Evolutionary conservation across 345 rosid species (phyloP).

Genomic region (Populus simonii): DNA sequence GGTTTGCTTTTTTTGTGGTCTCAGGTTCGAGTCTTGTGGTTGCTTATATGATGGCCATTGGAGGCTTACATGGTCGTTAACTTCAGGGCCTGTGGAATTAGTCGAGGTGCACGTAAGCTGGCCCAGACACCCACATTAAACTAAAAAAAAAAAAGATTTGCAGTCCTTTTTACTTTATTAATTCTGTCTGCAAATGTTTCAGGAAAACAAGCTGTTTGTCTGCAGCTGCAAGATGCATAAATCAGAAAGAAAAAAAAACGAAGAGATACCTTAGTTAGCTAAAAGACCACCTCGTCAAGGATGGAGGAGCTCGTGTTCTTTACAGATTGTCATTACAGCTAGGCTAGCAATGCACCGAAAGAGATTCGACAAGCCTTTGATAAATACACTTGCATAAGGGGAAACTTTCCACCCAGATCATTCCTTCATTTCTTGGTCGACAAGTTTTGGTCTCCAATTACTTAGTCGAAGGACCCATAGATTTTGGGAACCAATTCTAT

Average conservation of each 20-base stretch:
- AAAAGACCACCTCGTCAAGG: background rate
- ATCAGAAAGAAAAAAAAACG: background rate
- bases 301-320: background rate
- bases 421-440: background rate
- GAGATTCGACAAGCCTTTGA: background rate
- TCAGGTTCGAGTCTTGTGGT: too few relatives aligned
- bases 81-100: too few relatives aligned
- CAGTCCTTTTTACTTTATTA: too few relatives aligned
- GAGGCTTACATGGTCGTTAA: too few relatives aligned
- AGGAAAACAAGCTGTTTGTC: background rate
- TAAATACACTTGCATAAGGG: background rate
- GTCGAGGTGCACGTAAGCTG: too few relatives aligned
- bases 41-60: too few relatives aligned
- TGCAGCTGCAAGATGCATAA: background rate
- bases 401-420: background rate
- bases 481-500: too few relatives aligned
- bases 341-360: background rate
- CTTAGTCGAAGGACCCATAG: too few relatives aligned
- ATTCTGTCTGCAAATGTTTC: too few relatives aligned
- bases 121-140: too few relatives aligned
- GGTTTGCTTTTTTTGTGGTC: too few relatives aligned
- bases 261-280: background rate
- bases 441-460: background rate
- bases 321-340: background rate
- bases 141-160: too few relatives aligned